A percentile compares a stretch with the other conserved stretches of the same genome.
Conservation (phyloP, 345 rosid genomes). For the Gossypium sturtianum region DNA sequence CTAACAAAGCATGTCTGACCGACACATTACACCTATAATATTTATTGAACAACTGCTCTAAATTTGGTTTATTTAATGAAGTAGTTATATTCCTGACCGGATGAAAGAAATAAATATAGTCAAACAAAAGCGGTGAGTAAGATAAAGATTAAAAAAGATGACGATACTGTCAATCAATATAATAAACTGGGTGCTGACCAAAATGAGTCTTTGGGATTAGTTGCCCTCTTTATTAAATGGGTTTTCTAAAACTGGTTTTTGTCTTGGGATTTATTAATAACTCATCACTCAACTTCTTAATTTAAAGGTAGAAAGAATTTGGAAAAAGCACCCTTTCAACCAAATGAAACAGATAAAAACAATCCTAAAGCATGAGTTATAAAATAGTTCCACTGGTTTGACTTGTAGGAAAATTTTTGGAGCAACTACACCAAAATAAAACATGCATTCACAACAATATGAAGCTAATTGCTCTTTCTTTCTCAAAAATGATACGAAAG, state of each 20-base stretch:
- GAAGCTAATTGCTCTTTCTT: too few species aligned
- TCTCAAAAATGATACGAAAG: too few species aligned
- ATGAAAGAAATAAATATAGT: background rate
- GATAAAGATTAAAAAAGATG: background rate
- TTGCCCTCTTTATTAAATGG: background rate
- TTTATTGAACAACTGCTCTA: too few species aligned
- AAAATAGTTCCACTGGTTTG: too few species aligned
- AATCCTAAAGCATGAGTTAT: too few species aligned
- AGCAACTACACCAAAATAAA: too few species aligned
- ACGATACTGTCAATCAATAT: background rate
- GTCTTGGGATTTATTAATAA: background rate
- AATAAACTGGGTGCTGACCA: background rate
- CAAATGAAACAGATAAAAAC: too few species aligned
- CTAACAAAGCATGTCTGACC: background rate
- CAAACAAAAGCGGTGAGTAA: background rate
- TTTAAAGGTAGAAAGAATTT: background rate
- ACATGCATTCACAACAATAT: too few species aligned
- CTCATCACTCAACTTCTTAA: background rate
- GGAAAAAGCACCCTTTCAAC: background rate
- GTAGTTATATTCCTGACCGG: too few species aligned
- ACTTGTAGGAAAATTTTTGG: too few species aligned
- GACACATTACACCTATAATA: background rate
- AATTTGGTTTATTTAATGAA: too few species aligned
- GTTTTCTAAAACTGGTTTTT: background rate
- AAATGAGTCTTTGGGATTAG: background rate